Conservation (phyloP, 2,329 filamentous ascomycete species). For the Trichoderma koningii region DNA sequence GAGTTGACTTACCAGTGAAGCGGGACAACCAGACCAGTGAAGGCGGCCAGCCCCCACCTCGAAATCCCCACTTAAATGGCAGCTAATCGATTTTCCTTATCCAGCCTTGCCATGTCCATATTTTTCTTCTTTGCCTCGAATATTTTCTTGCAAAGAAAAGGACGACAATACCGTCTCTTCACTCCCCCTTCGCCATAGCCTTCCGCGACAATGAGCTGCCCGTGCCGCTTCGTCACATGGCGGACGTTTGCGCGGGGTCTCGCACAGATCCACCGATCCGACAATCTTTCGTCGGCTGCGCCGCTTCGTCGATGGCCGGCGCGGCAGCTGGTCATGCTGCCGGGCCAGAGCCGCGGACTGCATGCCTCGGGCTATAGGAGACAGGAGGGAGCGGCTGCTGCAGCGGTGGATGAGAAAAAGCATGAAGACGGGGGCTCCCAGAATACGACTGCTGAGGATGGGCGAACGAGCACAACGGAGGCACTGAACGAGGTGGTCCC, state of each 20-base stretch:
- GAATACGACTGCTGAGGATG: neutral
- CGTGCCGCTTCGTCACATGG: constrained; percentile 50
- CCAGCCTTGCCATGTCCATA: constrained; percentile 9
- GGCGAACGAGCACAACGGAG: neutral
- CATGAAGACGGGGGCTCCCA: constrained; percentile 27
- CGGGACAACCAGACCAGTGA: neutral
- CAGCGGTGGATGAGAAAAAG: constrained; percentile 9
- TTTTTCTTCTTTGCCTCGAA: neutral
- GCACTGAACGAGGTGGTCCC: neutral
- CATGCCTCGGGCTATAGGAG: constrained; percentile 31
- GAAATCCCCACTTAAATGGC: constrained; percentile 1
- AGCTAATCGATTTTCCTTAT: constrained; percentile 17
- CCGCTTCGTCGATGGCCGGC: neutral
- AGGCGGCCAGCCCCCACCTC: constrained; percentile 15
- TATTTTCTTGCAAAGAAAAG: too few species aligned
- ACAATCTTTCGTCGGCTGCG: constrained; percentile 26
- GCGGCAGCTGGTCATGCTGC: constrained; percentile 15
- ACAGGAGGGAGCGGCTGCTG: constrained; percentile 29
- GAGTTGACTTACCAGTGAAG: neutral
- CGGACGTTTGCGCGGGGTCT: constrained; percentile 53
- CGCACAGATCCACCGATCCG: constrained; percentile 43
- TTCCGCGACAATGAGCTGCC: constrained; percentile 47
- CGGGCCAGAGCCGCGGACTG: constrained; percentile 33
- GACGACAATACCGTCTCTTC: neutral
- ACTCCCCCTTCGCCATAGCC: neutral